phyloP scores from a whole-genome alignment of 2,329 filamentous ascomycete species.

The Fusarium avenaceum region DNA sequence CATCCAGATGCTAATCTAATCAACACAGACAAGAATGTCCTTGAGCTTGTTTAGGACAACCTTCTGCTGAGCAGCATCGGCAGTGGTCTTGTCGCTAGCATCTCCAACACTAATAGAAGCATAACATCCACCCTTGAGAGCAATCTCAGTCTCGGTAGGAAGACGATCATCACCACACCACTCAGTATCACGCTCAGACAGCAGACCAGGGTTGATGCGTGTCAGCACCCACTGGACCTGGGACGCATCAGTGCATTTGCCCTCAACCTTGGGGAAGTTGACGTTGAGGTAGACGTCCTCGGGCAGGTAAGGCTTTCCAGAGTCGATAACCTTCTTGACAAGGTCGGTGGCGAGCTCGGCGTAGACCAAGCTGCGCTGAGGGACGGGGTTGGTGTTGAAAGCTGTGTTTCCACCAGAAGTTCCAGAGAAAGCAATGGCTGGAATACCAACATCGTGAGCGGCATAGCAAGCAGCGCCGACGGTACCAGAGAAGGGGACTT shows the following conservation, averaged over 20 bases:
- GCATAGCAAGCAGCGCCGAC: conserved; percentile 75
- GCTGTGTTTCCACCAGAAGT: conserved; percentile 62
- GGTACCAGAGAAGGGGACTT: conserved; percentile 73
- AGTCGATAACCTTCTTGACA: conserved; percentile 66
- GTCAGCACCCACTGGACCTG: conserved; percentile 75
- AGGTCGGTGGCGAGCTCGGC: conserved; percentile 72
- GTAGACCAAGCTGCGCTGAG: conserved; percentile 70
- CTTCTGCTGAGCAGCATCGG: conserved; percentile 50
- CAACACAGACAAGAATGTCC: conserved; percentile 50
- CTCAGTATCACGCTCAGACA: conserved; percentile 67
- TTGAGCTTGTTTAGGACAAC: conserved; percentile 52
- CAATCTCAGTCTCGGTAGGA: conserved; percentile 70
- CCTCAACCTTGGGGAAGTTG: conserved; percentile 71
- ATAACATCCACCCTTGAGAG: conserved; percentile 67
- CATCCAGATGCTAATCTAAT: not conserved
- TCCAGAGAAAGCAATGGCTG: conserved; percentile 77
- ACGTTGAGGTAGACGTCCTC: conserved; percentile 74
- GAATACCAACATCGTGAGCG: conserved; percentile 66
- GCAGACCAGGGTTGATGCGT: conserved; percentile 69
- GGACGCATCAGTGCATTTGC: conserved; percentile 62
- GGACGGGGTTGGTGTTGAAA: conserved; percentile 67
- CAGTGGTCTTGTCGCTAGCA: conserved; percentile 71
- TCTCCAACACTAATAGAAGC: conserved; percentile 74
- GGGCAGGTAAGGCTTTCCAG: conserved; percentile 74
- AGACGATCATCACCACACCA: conserved; percentile 69